These are phyloP conservation scores for Vicia faba DNA, from an alignment of 306 rosid species.

Conservation along the genomic window DNA sequence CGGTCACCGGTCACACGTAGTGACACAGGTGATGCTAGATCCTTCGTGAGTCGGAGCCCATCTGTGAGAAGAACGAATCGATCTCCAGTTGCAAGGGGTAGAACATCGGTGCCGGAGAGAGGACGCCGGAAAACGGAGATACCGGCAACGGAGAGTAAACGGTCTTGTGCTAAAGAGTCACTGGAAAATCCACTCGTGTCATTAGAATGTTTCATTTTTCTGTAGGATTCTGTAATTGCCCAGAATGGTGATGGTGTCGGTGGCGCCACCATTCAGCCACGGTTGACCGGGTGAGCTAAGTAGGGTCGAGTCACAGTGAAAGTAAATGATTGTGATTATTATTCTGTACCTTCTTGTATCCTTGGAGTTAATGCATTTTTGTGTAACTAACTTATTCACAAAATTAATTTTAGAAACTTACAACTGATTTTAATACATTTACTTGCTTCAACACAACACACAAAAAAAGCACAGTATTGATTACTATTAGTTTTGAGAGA, in stretches of 20 bases:
- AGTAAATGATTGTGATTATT: neutral
- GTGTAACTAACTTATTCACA: neutral
- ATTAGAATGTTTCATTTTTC: slow-evolving; percentile 82
- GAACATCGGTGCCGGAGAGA: slow-evolving; percentile 22
- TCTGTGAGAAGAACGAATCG: slow-evolving; percentile 54
- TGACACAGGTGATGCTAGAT: slow-evolving; percentile 36
- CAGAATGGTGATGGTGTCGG: neutral
- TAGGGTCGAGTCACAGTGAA: neutral
- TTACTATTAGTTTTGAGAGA: no score
- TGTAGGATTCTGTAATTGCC: slow-evolving; percentile 27
- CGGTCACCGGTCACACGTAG: slow-evolving; percentile 52
- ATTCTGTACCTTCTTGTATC: neutral
- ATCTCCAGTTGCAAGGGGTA: slow-evolving; percentile 42
- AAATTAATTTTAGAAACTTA: neutral
- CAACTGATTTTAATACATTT: no score
- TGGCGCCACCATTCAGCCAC: slow-evolving; percentile 27
- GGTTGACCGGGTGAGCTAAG: slow-evolving; percentile 19
- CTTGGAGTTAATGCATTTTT: neutral
- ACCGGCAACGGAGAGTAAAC: slow-evolving; percentile 28
- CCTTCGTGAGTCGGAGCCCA: slow-evolving; percentile 53
- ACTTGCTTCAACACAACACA: no score
- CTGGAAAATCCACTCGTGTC: slow-evolving; percentile 84
- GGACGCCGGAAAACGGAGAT: slow-evolving; percentile 41
- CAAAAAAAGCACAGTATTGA: no score
- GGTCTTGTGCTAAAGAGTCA: slow-evolving; percentile 47